Evolutionary conservation across 805 yeast genomes (phyloP).

Genomic region (Sugiyamaella floridensis): DNA sequence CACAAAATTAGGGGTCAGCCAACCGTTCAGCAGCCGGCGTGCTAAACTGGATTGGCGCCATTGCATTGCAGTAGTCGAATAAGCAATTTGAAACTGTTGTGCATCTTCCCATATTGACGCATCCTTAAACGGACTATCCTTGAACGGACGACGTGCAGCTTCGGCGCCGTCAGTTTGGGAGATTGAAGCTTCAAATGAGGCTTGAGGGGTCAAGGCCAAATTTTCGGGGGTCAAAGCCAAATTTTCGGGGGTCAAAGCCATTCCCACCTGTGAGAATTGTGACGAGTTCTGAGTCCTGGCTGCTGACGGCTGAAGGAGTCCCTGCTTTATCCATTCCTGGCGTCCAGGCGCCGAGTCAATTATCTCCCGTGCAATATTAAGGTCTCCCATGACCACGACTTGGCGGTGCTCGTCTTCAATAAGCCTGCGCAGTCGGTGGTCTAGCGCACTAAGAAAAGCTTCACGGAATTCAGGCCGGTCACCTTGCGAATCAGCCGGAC

Average conservation of each 20-base stretch:
- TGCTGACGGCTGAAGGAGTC: slow-evolving; percentile 1
- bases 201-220: too few relatives aligned
- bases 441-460: slow-evolving; percentile 50
- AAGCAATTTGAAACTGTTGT: slow-evolving; percentile 33
- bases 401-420: slow-evolving; percentile 48
- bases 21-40: slow-evolving; percentile 42
- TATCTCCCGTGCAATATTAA: slow-evolving; percentile 72
- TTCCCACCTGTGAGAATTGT: too few relatives aligned
- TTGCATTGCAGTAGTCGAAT: slow-evolving; percentile 25
- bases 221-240: too few relatives aligned
- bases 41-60: slow-evolving; percentile 39
- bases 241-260: too few relatives aligned
- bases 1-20: slow-evolving; percentile 31
- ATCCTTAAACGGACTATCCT: background rate
- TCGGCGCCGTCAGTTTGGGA: too few relatives aligned
- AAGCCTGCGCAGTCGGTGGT: slow-evolving; percentile 55
- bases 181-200: too few relatives aligned
- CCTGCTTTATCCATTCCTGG: slow-evolving; percentile 36
- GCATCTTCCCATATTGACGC: slow-evolving; percentile 9
- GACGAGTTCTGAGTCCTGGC: too few relatives aligned
- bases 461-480: slow-evolving; percentile 47
- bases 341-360: slow-evolving; percentile 76
- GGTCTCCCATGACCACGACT: slow-evolving; percentile 81
- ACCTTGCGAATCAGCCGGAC: slow-evolving; percentile 83
- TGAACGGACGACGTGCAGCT: too few relatives aligned